These are phyloP conservation scores for Tetracentron sinense DNA, from an alignment of 164 flowering plant species.

Conservation along the genomic window DNA sequence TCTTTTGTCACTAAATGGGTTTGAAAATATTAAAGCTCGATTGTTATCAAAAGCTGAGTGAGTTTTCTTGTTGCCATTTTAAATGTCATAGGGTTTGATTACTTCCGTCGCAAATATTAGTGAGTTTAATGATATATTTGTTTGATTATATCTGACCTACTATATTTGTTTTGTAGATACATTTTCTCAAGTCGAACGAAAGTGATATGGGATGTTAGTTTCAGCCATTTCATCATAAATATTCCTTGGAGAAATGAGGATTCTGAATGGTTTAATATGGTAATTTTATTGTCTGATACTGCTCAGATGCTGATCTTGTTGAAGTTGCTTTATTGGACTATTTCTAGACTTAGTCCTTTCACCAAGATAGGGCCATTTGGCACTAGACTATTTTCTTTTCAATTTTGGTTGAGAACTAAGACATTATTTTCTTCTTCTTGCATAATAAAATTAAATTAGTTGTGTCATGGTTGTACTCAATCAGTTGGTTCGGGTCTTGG, in stretches of 20 bases:
- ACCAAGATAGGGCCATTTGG: background rate
- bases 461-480: too few species aligned
- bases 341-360: background rate
- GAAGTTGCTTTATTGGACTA: background rate
- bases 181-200: slow-evolving; percentile 45
- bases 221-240: slow-evolving; percentile 31
- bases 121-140: background rate
- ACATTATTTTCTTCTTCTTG: background rate
- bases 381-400: background rate
- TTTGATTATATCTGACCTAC: slow-evolving; percentile 3
- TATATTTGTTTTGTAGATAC: slow-evolving; percentile 41
- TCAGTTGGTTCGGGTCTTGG: too few species aligned
- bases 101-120: background rate
- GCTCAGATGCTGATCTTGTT: background rate
- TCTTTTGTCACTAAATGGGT: slow-evolving; percentile 58
- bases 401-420: background rate
- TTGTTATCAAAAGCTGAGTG: slow-evolving; percentile 71
- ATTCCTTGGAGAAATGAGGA: slow-evolving; percentile 45
- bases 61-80: slow-evolving; percentile 24
- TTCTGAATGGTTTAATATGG: slow-evolving; percentile 41
- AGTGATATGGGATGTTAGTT: slow-evolving; percentile 52
- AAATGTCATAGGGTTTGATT: slow-evolving; percentile 2
- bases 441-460: too few species aligned
- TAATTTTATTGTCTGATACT: slow-evolving; percentile 22
- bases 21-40: slow-evolving; percentile 48